Conservation (phyloP, 352 stramenopile genomes). For the Phytophthora tentaculata region DNA sequence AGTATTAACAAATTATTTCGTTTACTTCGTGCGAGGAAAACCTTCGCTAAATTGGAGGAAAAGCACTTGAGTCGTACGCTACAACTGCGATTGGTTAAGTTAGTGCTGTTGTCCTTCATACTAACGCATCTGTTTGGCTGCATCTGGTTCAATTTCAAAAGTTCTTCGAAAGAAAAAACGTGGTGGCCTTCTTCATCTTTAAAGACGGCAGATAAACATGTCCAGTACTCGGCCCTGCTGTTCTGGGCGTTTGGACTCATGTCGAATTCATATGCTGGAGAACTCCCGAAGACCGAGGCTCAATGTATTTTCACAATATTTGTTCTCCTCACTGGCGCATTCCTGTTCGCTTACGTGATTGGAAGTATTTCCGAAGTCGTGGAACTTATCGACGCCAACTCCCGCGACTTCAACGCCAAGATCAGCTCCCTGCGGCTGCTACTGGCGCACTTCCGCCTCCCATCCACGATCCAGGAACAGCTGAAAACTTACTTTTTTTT, state of each 20-base stretch:
- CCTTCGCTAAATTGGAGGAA: conserved; percentile 41
- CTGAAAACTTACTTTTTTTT: conserved; percentile 81
- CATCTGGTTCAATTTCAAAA: conserved; percentile 66
- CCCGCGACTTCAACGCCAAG: conserved; percentile 60
- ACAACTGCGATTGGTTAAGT: conserved; percentile 50
- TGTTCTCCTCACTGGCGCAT: conserved; percentile 48
- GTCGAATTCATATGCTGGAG: conserved; percentile 52
- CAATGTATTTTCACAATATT: conserved; percentile 59
- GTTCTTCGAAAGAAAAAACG: background rate
- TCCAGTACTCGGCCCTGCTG: conserved; percentile 50
- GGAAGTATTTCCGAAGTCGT: conserved; percentile 69
- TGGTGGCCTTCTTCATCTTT: conserved; percentile 24
- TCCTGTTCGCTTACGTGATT: conserved; percentile 62
- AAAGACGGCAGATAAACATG: background rate
- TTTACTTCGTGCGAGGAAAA: conserved; percentile 28
- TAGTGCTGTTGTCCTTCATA: conserved; percentile 55
- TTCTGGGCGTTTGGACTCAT: conserved; percentile 73
- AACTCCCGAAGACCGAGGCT: conserved; percentile 41
- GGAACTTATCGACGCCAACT: conserved; percentile 57
- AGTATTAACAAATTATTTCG: conserved; percentile 67
- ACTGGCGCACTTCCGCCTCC: conserved; percentile 57
- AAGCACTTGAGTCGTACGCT: conserved; percentile 53
- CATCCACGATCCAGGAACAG: conserved; percentile 48
- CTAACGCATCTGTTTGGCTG: conserved; percentile 58
- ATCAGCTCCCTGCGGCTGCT: conserved; percentile 64